Conservation (phyloP, 164 flowering plant genomes). For the Magnolia kwangsiensis region DNA sequence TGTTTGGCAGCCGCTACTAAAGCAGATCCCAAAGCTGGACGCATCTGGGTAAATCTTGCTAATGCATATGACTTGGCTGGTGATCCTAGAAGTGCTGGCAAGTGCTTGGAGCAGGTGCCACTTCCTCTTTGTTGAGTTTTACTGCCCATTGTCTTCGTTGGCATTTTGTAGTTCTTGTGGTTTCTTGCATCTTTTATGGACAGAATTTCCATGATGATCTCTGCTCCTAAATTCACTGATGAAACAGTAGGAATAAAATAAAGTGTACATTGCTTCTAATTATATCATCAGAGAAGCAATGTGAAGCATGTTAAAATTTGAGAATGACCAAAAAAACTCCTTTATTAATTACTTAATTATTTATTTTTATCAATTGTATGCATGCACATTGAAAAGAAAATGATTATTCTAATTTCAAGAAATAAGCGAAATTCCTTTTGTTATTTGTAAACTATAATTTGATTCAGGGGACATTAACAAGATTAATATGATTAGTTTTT, state of each 20-base stretch:
- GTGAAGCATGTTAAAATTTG: neutral
- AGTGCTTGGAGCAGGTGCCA: constrained; percentile 88
- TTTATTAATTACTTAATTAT: no score
- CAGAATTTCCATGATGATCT: neutral
- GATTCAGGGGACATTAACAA: no score
- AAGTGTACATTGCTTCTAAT: neutral
- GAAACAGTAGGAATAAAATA: neutral
- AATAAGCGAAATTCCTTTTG: no score
- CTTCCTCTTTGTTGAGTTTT: neutral
- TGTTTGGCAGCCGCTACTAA: constrained; percentile 69
- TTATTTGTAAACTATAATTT: no score
- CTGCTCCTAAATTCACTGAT: neutral
- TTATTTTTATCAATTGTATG: no score
- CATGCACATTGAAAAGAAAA: no score
- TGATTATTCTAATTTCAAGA: no score
- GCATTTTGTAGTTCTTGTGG: neutral
- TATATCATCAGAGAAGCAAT: neutral
- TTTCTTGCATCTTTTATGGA: neutral
- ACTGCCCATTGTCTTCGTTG: neutral
- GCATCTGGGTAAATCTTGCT: constrained; percentile 84
- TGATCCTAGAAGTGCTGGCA: constrained; percentile 68
- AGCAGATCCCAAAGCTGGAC: constrained; percentile 71
- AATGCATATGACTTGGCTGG: constrained; percentile 69
- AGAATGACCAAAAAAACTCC: no score
- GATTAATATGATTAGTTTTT: no score